Evolutionary conservation across 2,329 filamentous ascomycete genomes (phyloP).

Genomic region (Aureobasidium mangrovei): DNA sequence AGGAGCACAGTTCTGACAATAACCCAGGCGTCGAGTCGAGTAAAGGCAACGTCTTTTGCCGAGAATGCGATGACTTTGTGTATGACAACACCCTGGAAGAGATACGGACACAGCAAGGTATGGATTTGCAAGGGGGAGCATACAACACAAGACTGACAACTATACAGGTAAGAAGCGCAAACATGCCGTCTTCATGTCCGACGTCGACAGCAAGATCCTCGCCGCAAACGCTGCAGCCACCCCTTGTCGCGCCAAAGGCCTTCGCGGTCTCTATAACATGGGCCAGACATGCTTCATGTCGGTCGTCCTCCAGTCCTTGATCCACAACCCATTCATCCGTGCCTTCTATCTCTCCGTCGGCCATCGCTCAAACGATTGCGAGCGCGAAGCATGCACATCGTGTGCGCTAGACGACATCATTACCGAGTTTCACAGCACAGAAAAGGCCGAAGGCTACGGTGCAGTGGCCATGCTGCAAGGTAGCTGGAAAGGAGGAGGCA

Average conservation of each 20-base stretch:
- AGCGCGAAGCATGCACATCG: slow-evolving; percentile 46
- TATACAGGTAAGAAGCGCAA: slow-evolving; percentile 56
- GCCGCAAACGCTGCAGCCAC: slow-evolving; percentile 67
- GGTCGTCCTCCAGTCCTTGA: slow-evolving; percentile 83
- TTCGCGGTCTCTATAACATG: slow-evolving; percentile 91
- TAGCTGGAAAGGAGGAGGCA: slow-evolving; percentile 70
- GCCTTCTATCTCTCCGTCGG: slow-evolving; percentile 90
- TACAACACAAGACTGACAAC: neutral
- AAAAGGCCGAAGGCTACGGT: slow-evolving; percentile 81
- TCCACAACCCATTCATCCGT: slow-evolving; percentile 85
- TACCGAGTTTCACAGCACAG: slow-evolving; percentile 55
- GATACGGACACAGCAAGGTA: slow-evolving; percentile 61
- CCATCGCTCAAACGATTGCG: slow-evolving; percentile 70
- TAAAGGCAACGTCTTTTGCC: slow-evolving; percentile 66
- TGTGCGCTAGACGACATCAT: slow-evolving; percentile 56
- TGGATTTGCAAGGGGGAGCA: slow-evolving; percentile 27
- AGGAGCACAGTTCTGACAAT: neutral
- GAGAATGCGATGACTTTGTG: slow-evolving; percentile 73
- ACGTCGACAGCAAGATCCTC: slow-evolving; percentile 63
- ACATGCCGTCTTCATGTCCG: slow-evolving; percentile 44
- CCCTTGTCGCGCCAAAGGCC: slow-evolving; percentile 76
- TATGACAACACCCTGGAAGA: slow-evolving; percentile 76
- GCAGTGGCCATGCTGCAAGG: slow-evolving; percentile 81
- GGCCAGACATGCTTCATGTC: slow-evolving; percentile 99
- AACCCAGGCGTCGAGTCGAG: slow-evolving; percentile 64